phyloP scores from a whole-genome alignment of 2,329 filamentous ascomycete species.

The Grosmannia penicillata region DNA sequence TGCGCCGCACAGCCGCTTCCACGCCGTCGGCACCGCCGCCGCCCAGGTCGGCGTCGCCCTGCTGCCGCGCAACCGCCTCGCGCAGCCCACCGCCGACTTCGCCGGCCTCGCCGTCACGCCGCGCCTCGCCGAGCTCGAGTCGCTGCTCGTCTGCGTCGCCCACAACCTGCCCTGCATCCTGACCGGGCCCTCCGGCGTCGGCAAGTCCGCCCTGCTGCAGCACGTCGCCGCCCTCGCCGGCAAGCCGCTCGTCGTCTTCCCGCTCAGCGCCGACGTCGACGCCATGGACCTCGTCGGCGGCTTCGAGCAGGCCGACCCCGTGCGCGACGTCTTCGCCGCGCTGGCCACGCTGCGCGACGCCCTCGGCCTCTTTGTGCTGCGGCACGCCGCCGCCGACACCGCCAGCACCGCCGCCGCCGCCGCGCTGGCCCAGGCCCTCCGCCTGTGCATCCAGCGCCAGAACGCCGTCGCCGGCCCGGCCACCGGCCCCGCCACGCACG shows the following conservation, averaged over 20 bases:
- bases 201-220: slow-evolving; percentile 69
- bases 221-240: slow-evolving; percentile 71
- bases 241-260: slow-evolving; percentile 63
- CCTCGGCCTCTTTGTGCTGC: slow-evolving; percentile 34
- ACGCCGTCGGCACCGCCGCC: slow-evolving; percentile 49
- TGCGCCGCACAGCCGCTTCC: slow-evolving; percentile 50
- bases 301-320: slow-evolving; percentile 83
- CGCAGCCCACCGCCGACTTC: slow-evolving; percentile 33
- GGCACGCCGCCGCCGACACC: slow-evolving; percentile 20
- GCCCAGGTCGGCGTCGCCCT: slow-evolving; percentile 71
- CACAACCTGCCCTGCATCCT: slow-evolving; percentile 81
- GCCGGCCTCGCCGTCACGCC: slow-evolving; percentile 34
- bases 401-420: slow-evolving; percentile 25
- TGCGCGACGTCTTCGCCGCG: slow-evolving; percentile 53
- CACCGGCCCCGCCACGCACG: slow-evolving; percentile 17
- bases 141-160: slow-evolving; percentile 72
- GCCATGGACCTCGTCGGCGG: slow-evolving; percentile 95
- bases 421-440: slow-evolving; percentile 35
- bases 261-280: slow-evolving; percentile 89
- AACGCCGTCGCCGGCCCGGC: too few relatives aligned
- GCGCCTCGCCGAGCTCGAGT: slow-evolving; percentile 64
- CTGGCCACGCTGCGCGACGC: slow-evolving; percentile 24
- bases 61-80: slow-evolving; percentile 42
- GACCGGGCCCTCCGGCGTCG: slow-evolving; percentile 70
- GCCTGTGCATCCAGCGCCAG: slow-evolving; percentile 10